Evolutionary conservation across 176 grass and related monocot species (phyloP).

Genomic region (Olyra latifolia): DNA sequence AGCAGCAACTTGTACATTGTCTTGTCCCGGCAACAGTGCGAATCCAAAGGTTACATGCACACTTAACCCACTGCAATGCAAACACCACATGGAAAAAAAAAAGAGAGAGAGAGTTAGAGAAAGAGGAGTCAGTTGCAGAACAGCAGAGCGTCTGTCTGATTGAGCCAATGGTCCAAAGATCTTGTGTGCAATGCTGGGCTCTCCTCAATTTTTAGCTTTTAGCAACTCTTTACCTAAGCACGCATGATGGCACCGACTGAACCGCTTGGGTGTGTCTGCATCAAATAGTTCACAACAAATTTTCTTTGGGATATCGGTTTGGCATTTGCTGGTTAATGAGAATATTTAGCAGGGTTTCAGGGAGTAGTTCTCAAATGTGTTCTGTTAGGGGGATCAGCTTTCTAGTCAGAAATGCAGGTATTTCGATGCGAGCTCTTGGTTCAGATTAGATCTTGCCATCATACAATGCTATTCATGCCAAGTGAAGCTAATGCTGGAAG

Average conservation of each 20-base stretch:
- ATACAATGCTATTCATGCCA: neutral
- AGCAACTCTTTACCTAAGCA: neutral
- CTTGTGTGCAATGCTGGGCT: neutral
- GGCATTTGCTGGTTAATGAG: conserved; percentile 9
- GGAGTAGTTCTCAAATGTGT: neutral
- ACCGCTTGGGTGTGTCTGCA: neutral
- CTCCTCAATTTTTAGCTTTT: neutral
- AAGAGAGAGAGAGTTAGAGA: neutral
- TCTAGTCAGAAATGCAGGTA: neutral
- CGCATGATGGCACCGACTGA: neutral
- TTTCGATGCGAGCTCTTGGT: neutral
- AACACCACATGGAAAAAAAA: conserved; percentile 16
- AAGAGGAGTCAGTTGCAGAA: conserved; percentile 18
- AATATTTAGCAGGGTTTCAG: neutral
- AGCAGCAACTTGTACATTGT: conserved; percentile 45
- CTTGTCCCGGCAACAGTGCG: conserved; percentile 13
- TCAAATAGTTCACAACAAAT: neutral
- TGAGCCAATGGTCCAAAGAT: neutral
- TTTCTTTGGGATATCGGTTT: neutral
- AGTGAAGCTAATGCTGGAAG: neutral
- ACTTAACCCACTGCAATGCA: conserved; percentile 25
- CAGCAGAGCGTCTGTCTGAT: neutral
- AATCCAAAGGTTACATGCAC: conserved; percentile 5
- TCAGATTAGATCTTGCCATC: neutral
- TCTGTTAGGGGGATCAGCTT: neutral